A percentile compares a stretch with the other conserved stretches of the same genome.
phyloP scores from a whole-genome alignment of 805 yeast species.

The Ascoidea rubescens region DNA sequence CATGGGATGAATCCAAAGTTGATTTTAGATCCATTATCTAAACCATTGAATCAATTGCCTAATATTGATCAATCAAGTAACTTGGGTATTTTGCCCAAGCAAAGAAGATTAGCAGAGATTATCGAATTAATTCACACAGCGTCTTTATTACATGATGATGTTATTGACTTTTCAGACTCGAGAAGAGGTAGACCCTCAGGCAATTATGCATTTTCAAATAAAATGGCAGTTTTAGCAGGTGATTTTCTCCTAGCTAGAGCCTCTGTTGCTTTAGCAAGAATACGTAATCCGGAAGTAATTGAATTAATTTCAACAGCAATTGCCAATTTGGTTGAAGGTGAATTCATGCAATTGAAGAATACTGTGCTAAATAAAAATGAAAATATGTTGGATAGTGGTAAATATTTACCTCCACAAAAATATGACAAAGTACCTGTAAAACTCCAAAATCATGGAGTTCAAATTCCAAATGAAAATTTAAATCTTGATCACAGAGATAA shows the following conservation, averaged over 20 bases:
- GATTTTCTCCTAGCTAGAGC: constrained; percentile 93
- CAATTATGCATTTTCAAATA: constrained; percentile 86
- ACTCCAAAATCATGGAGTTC: constrained; percentile 43
- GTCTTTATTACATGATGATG: constrained; percentile 89
- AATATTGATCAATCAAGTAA: constrained; percentile 33
- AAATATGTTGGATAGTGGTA: constrained; percentile 28
- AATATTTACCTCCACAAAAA: constrained; percentile 31
- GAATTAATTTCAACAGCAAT: constrained; percentile 91
- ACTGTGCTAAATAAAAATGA: constrained; percentile 52
- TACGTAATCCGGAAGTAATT: constrained; percentile 93
- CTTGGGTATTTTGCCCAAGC: constrained; percentile 84
- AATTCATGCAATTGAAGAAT: constrained; percentile 95
- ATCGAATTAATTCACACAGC: constrained; percentile 99
- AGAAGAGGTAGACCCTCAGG: constrained; percentile 88
- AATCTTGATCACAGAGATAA: constrained; percentile 43
- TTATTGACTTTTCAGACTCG: constrained; percentile 78
- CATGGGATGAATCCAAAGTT: constrained; percentile 86
- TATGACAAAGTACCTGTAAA: constrained; percentile 48
- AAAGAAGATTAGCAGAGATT: constrained; percentile 89
- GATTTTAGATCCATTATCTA: constrained; percentile 69
- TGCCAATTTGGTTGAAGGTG: constrained; percentile 96
- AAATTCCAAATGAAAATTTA: constrained; percentile 7
- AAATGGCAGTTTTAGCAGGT: constrained; percentile 96
- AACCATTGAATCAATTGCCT: constrained; percentile 64
- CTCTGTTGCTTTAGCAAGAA: constrained; percentile 84